Base-by-base conservation (phyloP, 2,329 filamentous ascomycete genomes). In the Cucurbitaria berberidis region DNA sequence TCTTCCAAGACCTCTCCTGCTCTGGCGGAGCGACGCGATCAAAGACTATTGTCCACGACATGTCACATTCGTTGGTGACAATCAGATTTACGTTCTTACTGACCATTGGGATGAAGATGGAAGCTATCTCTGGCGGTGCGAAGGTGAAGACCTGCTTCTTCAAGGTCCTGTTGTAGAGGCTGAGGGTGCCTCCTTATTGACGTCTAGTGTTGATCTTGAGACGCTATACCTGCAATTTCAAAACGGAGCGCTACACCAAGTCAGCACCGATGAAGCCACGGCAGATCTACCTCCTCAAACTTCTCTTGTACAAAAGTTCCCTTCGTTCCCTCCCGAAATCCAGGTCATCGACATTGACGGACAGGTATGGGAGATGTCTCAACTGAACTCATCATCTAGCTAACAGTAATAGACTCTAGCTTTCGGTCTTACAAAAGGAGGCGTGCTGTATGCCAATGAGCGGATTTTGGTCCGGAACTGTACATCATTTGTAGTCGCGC, bases 401-500 rank as follows among this genome's bases (percentile, higher is more conserved):
- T 63, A 36, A 63, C 26, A 8, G 27, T 45, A 24, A 43, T 57
- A 83, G 80, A 61, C 72, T 40, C 69, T 84, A 34, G 71, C 81
- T 9, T 81, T 87, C 55, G 89, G 91, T 1, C 77, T 97, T 59
- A 89, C 91, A 3, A 83, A 85, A 42, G 89, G 86, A 49, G 95
- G 95, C 0, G 82, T 88, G 48, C 79, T 99, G 0, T 96, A 90
- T 70, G 90, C 89, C 35, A 90, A 93, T 69, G 86, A 87, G 3
- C 85, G 83, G 15, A 79, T 89, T 5, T 78, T 97, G 39, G 85
- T 88, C 13, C 91, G 90, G 73, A 96, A 95, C 64, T 96, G 92
- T 74, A 98, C 93, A 0, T 99, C 95, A 0, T 98, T 96, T 65
- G 73, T 92, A 5, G 78, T 93, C 22, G 96, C 93, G 0, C 81